phyloP scores from a whole-genome alignment of 768 basidiomycete species.

The Auriculariales sp. region DNA sequence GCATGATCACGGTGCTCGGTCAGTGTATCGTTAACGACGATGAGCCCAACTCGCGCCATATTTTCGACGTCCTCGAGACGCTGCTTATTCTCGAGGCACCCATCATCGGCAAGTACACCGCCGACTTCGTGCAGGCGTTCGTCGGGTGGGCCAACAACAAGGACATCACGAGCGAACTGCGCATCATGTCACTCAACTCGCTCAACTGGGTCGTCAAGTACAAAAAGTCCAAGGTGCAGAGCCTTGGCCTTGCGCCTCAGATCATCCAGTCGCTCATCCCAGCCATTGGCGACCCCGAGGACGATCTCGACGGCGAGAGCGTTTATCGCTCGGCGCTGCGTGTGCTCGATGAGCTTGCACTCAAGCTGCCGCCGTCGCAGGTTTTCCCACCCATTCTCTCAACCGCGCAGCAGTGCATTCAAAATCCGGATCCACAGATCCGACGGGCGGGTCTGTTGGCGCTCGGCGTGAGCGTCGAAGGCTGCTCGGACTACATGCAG shows the following conservation, averaged over 20 bases:
- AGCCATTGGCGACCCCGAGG: slow-evolving; percentile 84
- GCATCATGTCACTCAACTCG: slow-evolving; percentile 82
- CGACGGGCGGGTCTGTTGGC: slow-evolving; percentile 92
- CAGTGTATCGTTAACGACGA: slow-evolving; percentile 68
- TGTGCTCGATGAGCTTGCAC: slow-evolving; percentile 84
- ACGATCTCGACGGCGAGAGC: slow-evolving; percentile 87
- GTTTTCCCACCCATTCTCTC: slow-evolving; percentile 85
- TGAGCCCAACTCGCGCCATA: slow-evolving; percentile 68
- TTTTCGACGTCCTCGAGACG: slow-evolving; percentile 93
- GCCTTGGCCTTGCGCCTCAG: slow-evolving; percentile 62
- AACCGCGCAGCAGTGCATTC: slow-evolving; percentile 75
- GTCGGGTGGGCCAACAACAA: slow-evolving; percentile 71
- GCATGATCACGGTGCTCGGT: slow-evolving; percentile 79
- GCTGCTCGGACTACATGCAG: slow-evolving; percentile 95
- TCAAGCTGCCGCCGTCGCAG: slow-evolving; percentile 83
- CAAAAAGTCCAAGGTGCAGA: slow-evolving; percentile 93
- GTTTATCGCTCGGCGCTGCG: slow-evolving; percentile 53
- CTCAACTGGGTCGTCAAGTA: slow-evolving; percentile 97
- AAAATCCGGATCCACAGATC: slow-evolving; percentile 57
- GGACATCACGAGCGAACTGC: slow-evolving; percentile 59
- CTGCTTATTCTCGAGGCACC: slow-evolving; percentile 92
- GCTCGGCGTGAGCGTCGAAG: slow-evolving; percentile 90
- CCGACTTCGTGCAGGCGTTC: slow-evolving; percentile 79
- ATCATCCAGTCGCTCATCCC: slow-evolving; percentile 90
- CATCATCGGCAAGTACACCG: slow-evolving; percentile 78